Base-by-base conservation (phyloP, 164 flowering plant species). In the Umbilicus rupestris region DNA sequence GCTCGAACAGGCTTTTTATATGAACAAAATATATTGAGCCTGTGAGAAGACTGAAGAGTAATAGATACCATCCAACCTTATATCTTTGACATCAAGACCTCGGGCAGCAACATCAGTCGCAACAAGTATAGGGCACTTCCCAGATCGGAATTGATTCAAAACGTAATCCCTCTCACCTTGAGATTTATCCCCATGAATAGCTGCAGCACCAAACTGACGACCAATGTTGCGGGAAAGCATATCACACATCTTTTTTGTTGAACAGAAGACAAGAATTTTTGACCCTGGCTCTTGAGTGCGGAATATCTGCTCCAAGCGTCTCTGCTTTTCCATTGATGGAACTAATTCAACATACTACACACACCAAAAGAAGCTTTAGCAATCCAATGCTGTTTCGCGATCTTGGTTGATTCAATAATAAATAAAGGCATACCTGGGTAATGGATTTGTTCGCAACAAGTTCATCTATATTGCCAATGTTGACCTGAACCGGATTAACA, bases 51-150 rank as follows among this genome's bases (percentile, higher is more conserved):
- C n/a, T 20, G 0, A 2, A 26, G 31, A 8, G 16, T 52, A 59
- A 45, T 47, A 22, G 65, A 42, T 31, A 85, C 3, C 33, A 7
- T 9, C 58, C 15, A 55, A 55, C 97, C 98, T 92, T 72, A 92
- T 88, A 68, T 92, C 97, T 73, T 89, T 88, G 58, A 93, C 83
- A 69, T 90, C 97, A 70, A 92, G 86, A 10, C 98, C 98, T 26
- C 98, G 80, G 37, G 98, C 98, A 70, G 98, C 98, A 74, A 92
- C 98, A 74, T 92, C 96, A 62, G 98, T 92, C 22, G 98, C 98
- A 72, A 90, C 91, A 68, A 92, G 77, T 50, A 93, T 79, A 3
- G 95, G 94, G 14, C 84, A 78, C 71, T 79, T 87, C 45, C 98
- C 98, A 66, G 74, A 74, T 1, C 96, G 87, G 68, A 93, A 93